Conservation (phyloP, 73 alveolate species). For the Tetrahymena elliotti region DNA sequence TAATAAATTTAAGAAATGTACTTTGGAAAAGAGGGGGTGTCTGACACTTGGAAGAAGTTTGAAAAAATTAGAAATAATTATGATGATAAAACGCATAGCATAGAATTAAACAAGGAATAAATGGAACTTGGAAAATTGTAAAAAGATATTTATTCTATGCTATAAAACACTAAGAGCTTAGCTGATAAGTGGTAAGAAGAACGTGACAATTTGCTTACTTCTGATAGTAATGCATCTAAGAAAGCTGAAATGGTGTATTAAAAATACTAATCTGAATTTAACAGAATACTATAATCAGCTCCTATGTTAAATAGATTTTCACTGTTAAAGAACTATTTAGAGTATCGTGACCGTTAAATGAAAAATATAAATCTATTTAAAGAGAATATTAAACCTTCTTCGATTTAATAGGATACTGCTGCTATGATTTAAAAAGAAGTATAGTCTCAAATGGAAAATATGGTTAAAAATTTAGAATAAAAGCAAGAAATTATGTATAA, state of each 20-base stretch:
- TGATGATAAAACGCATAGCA: neutral
- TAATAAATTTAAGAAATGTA: neutral
- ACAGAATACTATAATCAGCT: neutral
- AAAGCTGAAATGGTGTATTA: neutral
- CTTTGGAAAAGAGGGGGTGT: neutral
- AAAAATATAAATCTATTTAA: neutral
- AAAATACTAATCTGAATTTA: neutral
- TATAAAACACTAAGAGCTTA: neutral
- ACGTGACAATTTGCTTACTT: neutral
- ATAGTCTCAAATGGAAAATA: neutral
- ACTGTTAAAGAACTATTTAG: neutral
- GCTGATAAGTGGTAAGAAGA: neutral
- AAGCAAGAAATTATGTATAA: neutral
- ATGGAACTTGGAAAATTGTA: neutral
- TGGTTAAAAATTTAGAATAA: neutral
- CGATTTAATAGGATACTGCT: neutral
- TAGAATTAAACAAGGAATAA: neutral
- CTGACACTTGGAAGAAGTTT: neutral
- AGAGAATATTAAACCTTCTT: neutral
- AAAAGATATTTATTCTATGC: neutral
- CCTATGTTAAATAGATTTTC: neutral
- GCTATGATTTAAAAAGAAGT: neutral
- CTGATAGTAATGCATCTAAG: neutral
- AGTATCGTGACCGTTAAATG: neutral
- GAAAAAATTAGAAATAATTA: neutral